Evolutionary conservation across 176 grass and related monocot genomes (phyloP).

Genomic region (Coix lacrymajobi): DNA sequence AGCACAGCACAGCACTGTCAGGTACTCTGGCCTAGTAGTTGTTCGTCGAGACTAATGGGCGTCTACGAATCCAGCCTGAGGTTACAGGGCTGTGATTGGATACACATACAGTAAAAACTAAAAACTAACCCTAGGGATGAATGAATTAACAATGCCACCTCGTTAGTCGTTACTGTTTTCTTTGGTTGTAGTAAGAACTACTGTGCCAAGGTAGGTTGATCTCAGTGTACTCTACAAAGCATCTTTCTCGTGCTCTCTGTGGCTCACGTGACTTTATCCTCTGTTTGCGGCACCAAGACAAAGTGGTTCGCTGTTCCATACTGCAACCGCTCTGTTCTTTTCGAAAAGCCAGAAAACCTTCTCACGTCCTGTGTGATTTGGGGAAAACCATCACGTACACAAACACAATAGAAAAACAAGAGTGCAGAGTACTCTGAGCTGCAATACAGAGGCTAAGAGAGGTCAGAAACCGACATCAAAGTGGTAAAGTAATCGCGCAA

Average conservation of each 20-base stretch:
- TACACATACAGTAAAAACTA: too few species aligned
- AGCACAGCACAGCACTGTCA: too few species aligned
- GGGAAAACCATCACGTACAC: background rate
- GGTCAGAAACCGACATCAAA: background rate
- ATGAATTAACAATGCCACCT: background rate
- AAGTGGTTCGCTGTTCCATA: conserved; percentile 9
- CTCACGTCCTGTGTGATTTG: background rate
- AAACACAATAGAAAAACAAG: background rate
- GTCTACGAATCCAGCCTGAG: background rate
- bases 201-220: background rate
- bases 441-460: background rate
- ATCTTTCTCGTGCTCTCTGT: conserved; percentile 25
- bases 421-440: background rate
- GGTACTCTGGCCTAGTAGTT: too few species aligned
- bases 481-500: background rate
- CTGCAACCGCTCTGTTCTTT: background rate
- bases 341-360: background rate
- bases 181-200: background rate
- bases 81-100: background rate
- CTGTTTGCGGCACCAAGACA: conserved; percentile 14
- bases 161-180: background rate
- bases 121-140: background rate
- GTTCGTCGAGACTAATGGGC: background rate
- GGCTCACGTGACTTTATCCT: conserved; percentile 22
- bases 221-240: conserved; percentile 8